Evolutionary conservation across 306 rosid species (phyloP), one percentile per base, ranked within the genome.

Genomic region (Lathyrus oleraceus): DNA sequence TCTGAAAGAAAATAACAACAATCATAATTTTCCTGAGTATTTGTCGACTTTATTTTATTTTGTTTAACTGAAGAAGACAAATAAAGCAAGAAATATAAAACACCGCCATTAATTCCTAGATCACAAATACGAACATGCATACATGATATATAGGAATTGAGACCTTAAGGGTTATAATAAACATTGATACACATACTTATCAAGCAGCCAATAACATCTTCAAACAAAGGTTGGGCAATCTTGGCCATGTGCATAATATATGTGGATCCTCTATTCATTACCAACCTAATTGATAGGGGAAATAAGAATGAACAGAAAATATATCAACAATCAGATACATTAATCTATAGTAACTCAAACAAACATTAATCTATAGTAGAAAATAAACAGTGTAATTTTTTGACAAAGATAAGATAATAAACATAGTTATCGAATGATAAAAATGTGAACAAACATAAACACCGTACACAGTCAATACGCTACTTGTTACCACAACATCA

Each of bases 201-300:
- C 97, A 71, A 95, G 99, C 42, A 95, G 88, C 97, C 96, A 89
- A 79, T 95, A 95, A 82, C 97, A 88, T 84, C 99, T 84, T 10
- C 99, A 89, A 61, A 91, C 99, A 72, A 95, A 86, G 68, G 83
- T 81, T 32, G 85, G 67, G 68, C 81, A 86, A 70, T 95, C 97
- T 61, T 83, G 91, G 63, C 97, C 96, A 66, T 89, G 96, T 44
- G 96, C 99, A 77, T 95, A 95, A 74, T 94, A 94, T 67, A 89
- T 97, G 39, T 94, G 99, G 48, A 94, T 85, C 86, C 97, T 94
- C 84, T 95, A 96, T 77, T 89, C 99, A 79, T 81, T 79, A 53
- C 97, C 97, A 59, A 95, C 96, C 99, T 91, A 86, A 53, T 80
- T 52, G 66, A 82, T 39, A 27, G 20, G 14, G 28, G n/a, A 30